These are phyloP conservation scores for Pseudogymnoascus sp. DNA, from an alignment of 2,329 filamentous ascomycete genomes.

Conservation along the genomic window DNA sequence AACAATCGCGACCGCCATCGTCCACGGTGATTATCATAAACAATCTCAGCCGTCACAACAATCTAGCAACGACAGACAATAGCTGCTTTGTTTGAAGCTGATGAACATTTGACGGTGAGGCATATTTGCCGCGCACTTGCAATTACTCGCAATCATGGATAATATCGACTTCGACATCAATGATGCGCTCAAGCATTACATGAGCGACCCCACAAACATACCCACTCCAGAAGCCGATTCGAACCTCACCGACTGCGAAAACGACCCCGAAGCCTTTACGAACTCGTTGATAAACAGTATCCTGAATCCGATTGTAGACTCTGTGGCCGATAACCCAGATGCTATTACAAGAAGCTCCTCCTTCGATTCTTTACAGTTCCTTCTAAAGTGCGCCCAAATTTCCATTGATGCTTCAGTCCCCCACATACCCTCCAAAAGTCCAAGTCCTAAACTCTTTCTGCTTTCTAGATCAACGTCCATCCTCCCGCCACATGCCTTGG, in stretches of 20 bases:
- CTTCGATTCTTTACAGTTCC: slow-evolving; percentile 89
- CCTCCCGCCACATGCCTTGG: slow-evolving; percentile 72
- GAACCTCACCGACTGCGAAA: slow-evolving; percentile 82
- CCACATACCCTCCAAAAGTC: slow-evolving; percentile 27
- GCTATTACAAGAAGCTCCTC: slow-evolving; percentile 67
- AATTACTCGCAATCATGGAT: slow-evolving; percentile 43
- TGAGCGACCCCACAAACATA: slow-evolving; percentile 81
- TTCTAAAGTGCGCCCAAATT: slow-evolving; percentile 81
- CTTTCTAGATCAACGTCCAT: slow-evolving; percentile 69
- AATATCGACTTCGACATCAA: slow-evolving; percentile 91
- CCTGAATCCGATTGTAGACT: slow-evolving; percentile 85
- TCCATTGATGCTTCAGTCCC: slow-evolving; percentile 31
- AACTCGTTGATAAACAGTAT: slow-evolving; percentile 72
- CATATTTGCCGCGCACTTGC: neutral
- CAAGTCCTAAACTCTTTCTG: slow-evolving; percentile 54
- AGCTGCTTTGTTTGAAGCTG: neutral
- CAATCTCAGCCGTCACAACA: slow-evolving; percentile 1
- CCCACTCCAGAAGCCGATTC: slow-evolving; percentile 78
- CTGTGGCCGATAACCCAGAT: slow-evolving; percentile 84
- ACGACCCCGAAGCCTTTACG: slow-evolving; percentile 76
- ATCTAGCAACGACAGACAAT: neutral
- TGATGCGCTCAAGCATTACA: slow-evolving; percentile 90
- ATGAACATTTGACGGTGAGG: neutral
- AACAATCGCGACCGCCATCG: slow-evolving; percentile 9
- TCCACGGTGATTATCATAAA: slow-evolving; percentile 8